Conservation (phyloP, 805 yeast genomes). For the Candida awuae region DNA sequence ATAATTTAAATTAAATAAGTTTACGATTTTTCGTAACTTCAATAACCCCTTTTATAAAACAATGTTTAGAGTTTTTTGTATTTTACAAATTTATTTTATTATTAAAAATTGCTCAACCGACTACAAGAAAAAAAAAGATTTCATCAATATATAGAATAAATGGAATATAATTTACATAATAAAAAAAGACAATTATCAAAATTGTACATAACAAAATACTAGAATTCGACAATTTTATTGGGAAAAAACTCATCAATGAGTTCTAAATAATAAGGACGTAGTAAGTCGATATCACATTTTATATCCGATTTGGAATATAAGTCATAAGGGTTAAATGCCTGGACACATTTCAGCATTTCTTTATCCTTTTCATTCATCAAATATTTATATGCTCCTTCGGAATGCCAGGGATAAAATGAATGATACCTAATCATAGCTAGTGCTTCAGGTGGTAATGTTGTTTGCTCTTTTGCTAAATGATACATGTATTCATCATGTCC, state of each 20-base stretch:
- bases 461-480: slow-evolving; percentile 57
- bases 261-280: slow-evolving; percentile 52
- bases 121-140: no score
- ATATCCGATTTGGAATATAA: slow-evolving; percentile 55
- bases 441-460: slow-evolving; percentile 56
- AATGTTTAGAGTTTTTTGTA: no score
- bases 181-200: not conserved
- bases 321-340: slow-evolving; percentile 62
- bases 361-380: slow-evolving; percentile 57
- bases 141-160: no score
- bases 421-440: slow-evolving; percentile 71
- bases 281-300: slow-evolving; percentile 38
- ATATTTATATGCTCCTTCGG: slow-evolving; percentile 57
- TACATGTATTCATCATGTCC: slow-evolving; percentile 78
- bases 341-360: slow-evolving; percentile 54
- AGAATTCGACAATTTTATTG: slow-evolving; percentile 46
- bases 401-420: slow-evolving; percentile 72
- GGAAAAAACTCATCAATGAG: slow-evolving; percentile 66
- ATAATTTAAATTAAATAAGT: no score
- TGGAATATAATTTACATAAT: no score
- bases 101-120: no score
- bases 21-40: no score
- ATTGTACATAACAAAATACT: slow-evolving; percentile 4
- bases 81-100: no score
- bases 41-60: no score